Evolutionary conservation across 345 rosid genomes (phyloP).

Genomic region (Lepidium didymum): DNA sequence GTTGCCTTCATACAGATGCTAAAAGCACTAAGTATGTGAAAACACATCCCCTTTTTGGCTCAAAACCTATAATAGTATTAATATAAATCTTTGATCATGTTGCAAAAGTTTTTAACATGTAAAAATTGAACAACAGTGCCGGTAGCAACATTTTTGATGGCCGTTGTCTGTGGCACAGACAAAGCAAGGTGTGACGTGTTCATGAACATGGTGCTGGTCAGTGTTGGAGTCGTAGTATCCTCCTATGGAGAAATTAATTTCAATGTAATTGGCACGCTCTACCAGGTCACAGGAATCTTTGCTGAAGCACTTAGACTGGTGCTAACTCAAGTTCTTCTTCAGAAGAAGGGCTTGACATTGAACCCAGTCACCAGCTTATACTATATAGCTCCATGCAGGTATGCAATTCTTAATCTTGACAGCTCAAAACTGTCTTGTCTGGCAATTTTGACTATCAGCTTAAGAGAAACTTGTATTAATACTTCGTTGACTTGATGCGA

Average conservation of each 20-base stretch:
- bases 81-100: background rate
- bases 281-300: slow-evolving; percentile 91
- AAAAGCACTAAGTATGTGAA: slow-evolving; percentile 82
- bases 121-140: slow-evolving; percentile 65
- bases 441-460: background rate
- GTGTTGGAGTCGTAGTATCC: slow-evolving; percentile 91
- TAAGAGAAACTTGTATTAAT: background rate
- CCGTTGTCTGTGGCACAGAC: slow-evolving; percentile 86
- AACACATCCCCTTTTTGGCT: background rate
- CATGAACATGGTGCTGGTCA: slow-evolving; percentile 92
- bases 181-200: slow-evolving; percentile 85
- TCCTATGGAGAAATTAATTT: slow-evolving; percentile 96
- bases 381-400: slow-evolving; percentile 99
- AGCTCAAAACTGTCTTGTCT: background rate
- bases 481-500: background rate
- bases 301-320: slow-evolving; percentile 98
- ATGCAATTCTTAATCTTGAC: background rate
- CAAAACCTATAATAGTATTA: background rate
- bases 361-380: slow-evolving; percentile 93
- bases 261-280: slow-evolving; percentile 80
- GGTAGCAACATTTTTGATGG: slow-evolving; percentile 84
- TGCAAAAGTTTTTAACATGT: background rate
- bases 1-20: slow-evolving; percentile 99
- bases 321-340: slow-evolving; percentile 89
- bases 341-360: slow-evolving; percentile 80